A percentile compares a stretch with the other conserved stretches of the same genome.
These are phyloP conservation scores for Seiridium cupressi DNA, from an alignment of 2,329 filamentous ascomycete species.

Conservation along the genomic window DNA sequence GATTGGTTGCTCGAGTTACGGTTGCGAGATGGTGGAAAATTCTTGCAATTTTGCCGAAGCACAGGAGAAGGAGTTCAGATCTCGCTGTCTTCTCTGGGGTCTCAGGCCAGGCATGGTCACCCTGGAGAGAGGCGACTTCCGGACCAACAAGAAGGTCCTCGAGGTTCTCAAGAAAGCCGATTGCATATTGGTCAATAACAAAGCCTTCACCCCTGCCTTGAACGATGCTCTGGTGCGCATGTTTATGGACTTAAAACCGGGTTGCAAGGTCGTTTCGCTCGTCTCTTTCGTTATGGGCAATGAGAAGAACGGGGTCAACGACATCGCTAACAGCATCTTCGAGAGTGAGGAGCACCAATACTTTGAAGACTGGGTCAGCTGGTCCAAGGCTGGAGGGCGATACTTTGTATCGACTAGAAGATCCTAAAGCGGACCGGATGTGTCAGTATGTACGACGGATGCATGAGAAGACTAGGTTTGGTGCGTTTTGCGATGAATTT, in stretches of 20 bases:
- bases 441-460: background rate
- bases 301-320: slow-evolving; percentile 68
- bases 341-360: slow-evolving; percentile 66
- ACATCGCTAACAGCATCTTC: slow-evolving; percentile 73
- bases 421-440: slow-evolving; percentile 22
- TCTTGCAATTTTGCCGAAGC: slow-evolving; percentile 78
- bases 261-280: slow-evolving; percentile 85
- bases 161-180: slow-evolving; percentile 79
- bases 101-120: slow-evolving; percentile 75
- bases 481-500: slow-evolving; percentile 3
- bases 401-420: slow-evolving; percentile 90
- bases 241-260: slow-evolving; percentile 90
- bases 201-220: slow-evolving; percentile 85
- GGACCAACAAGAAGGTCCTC: slow-evolving; percentile 68
- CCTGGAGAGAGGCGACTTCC: slow-evolving; percentile 81
- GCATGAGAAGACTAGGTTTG: background rate
- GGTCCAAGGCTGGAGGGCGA: slow-evolving; percentile 79
- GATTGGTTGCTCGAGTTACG: slow-evolving; percentile 91
- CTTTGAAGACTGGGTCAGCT: slow-evolving; percentile 78
- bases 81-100: slow-evolving; percentile 88
- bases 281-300: slow-evolving; percentile 86
- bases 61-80: slow-evolving; percentile 79
- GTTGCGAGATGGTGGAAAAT: slow-evolving; percentile 94
- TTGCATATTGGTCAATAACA: slow-evolving; percentile 97
- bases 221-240: slow-evolving; percentile 84